Base-by-base conservation (phyloP, 2,329 filamentous ascomycete genomes). In the Stagonosporopsis chrysanthemi region DNA sequence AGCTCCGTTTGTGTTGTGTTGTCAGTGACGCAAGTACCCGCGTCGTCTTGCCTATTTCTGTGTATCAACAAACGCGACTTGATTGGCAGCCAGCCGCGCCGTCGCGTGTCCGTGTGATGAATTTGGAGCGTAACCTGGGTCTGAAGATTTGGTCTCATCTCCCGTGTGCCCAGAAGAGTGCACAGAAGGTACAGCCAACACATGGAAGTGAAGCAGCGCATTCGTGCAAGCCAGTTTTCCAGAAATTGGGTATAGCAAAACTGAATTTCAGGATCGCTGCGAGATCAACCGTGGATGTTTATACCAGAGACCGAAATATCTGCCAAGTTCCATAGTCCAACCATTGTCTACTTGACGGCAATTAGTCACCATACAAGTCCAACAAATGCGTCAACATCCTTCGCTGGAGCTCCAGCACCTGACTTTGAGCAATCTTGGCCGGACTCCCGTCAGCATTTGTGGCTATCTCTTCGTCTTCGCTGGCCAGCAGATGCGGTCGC, bases 331-430 rank as follows among this genome's bases (percentile, higher is more conserved):
- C 24, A 28, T 19, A 8, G 2, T 44, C 24, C 23, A n/a, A 1
- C 11, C 24, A 15, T 19, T 29, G 11, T 11, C n/a, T 6, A 33
- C 4, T 6, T 7, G 2, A n/a, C 5, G 6, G 8, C 8, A 26
- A 42, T 53, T 35, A 58, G 19, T 73, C 70, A 1, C 70, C 70
- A 48, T 73, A 73, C 38, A 73, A 23, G 29, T 73, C 70, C 57
- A 64, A 50, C 38, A 77, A 53, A 44, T 76, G 68, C 6, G 72
- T 70, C 44, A 77, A 41, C 73, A 77, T 76, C 65, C 70, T 74
- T 31, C 72, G 50, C 49, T 76, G 73, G 29, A 76, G 44, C 42
- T 70, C 67, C 17, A 73, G 36, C 9, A 76, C 56, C 45, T 72
- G 62, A 17, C 52, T 52, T 42, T 66, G 68, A 2, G 68, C 69